Evolutionary conservation across 1,284 basidiomycete genomes (phyloP).

Genomic region (Entoloma clypeatum): DNA sequence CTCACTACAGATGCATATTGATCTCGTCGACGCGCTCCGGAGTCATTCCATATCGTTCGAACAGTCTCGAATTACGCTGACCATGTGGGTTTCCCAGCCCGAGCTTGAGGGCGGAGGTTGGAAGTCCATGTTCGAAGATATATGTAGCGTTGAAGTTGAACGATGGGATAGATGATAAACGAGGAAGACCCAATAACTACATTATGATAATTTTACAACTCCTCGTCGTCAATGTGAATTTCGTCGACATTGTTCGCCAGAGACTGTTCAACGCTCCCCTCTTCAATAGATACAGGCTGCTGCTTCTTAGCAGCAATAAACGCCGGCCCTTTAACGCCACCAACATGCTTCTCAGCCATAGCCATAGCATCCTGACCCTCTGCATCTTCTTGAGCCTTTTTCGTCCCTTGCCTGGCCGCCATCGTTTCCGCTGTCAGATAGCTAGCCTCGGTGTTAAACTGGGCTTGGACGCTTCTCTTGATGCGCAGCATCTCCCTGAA

Average conservation of each 20-base stretch:
- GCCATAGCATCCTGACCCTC: conserved; percentile 67
- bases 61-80: conserved; percentile 54
- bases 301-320: conserved; percentile 65
- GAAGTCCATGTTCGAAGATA: conserved; percentile 69
- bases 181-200: conserved; percentile 2
- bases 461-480: conserved; percentile 96
- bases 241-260: conserved; percentile 64
- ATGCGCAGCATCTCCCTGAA: conserved; percentile 99
- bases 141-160: conserved; percentile 69
- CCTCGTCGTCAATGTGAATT: conserved; percentile 82
- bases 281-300: conserved; percentile 26
- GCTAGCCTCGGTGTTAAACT: conserved; percentile 95
- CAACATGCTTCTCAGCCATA: conserved; percentile 54
- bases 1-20: conserved; percentile 54
- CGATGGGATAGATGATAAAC: conserved; percentile 47
- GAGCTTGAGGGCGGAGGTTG: conserved; percentile 63
- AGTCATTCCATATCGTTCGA: conserved; percentile 66
- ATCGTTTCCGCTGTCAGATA: conserved; percentile 85
- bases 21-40: conserved; percentile 55
- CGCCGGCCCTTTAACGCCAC: conserved; percentile 44
- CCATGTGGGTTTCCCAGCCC: conserved; percentile 63
- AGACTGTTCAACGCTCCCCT: conserved; percentile 27
- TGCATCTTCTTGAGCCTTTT: conserved; percentile 46
- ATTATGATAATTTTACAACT: conserved; percentile 25
- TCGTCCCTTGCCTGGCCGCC: conserved; percentile 58